phyloP scores from a whole-genome alignment of 768 basidiomycete genomes.

The Tylopilus cervinicoccineus region DNA sequence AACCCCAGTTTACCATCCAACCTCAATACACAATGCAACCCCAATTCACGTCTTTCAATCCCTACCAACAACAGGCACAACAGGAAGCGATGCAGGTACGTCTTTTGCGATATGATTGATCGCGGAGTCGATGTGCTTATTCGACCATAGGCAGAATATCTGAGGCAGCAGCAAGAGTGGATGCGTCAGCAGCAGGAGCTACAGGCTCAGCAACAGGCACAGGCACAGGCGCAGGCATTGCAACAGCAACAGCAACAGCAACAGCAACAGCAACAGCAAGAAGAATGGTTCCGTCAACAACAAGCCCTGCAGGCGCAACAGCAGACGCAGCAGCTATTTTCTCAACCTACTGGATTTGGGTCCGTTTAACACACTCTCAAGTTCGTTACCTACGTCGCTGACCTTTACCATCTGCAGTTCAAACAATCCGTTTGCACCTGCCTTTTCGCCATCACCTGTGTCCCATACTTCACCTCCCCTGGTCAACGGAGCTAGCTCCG shows the following conservation, averaged over 20 bases:
- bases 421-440: conserved; percentile 91
- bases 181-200: conserved; percentile 59
- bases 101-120: background rate
- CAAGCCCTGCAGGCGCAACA: conserved; percentile 48
- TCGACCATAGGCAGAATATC: conserved; percentile 38
- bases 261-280: conserved; percentile 34
- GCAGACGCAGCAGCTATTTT: conserved; percentile 42
- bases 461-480: conserved; percentile 33
- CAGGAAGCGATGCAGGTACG: conserved; percentile 76
- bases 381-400: conserved; percentile 9
- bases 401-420: conserved; percentile 51
- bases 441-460: conserved; percentile 28
- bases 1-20: conserved; percentile 75
- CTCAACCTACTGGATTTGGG: conserved; percentile 77
- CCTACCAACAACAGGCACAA: conserved; percentile 88
- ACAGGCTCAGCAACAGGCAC: conserved; percentile 41
- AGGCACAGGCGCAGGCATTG: conserved; percentile 43
- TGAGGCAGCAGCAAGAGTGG: conserved; percentile 63
- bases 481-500: conserved; percentile 27
- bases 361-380: conserved; percentile 30
- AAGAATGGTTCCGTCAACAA: conserved; percentile 61
- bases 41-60: conserved; percentile 92
- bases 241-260: conserved; percentile 35
- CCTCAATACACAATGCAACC: conserved; percentile 74
- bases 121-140: conserved; percentile 7